These are phyloP conservation scores for Suhomyces bokatorum DNA, from an alignment of 1,139 yeast species.

Conservation along the genomic window DNA sequence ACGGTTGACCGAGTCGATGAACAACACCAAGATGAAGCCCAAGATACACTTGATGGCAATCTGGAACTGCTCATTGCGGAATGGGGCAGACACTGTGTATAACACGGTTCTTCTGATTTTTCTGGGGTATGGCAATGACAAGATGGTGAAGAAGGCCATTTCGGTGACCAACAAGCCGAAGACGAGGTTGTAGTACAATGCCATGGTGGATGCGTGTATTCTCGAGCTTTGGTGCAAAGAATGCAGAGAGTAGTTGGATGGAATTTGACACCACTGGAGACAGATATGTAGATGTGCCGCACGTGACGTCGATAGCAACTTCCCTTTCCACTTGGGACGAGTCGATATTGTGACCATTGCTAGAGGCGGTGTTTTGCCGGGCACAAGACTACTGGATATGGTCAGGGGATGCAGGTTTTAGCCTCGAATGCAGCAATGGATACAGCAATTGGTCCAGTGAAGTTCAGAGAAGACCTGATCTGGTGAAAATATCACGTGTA, in stretches of 20 bases:
- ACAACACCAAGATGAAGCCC: conserved; percentile 80
- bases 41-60: conserved; percentile 79
- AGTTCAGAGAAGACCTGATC: too few species aligned
- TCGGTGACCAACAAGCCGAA: conserved; percentile 75
- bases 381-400: too few species aligned
- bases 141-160: conserved; percentile 74
- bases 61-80: conserved; percentile 69
- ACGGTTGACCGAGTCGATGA: conserved; percentile 85
- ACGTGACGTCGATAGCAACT: conserved; percentile 1
- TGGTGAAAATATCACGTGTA: too few species aligned
- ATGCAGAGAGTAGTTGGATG: neutral
- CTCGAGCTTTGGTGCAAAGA: neutral
- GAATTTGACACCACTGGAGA: neutral
- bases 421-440: neutral
- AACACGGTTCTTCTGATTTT: conserved; percentile 68
- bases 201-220: conserved; percentile 46
- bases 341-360: neutral
- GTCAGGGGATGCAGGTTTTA: neutral
- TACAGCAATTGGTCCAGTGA: too few species aligned
- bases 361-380: too few species aligned
- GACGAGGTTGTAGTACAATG: conserved; percentile 72
- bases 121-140: conserved; percentile 87
- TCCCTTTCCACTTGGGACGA: neutral
- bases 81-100: conserved; percentile 63
- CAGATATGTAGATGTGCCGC: neutral